Base-by-base conservation (phyloP, 495 filamentous ascomycete species). In the Antarctomyces pellizariae region DNA sequence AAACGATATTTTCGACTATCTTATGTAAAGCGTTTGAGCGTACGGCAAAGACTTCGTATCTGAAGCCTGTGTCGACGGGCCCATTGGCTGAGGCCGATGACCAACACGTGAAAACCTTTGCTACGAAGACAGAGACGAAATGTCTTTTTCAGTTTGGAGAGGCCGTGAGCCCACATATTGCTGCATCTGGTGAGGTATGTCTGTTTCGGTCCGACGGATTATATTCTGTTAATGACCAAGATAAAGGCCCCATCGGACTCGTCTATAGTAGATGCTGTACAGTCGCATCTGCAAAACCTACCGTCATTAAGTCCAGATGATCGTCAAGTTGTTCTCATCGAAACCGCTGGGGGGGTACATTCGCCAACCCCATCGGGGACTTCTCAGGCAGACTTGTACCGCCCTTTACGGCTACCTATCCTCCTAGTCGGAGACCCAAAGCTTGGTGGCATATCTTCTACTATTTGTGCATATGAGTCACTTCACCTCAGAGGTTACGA, bases 41-140 rank as follows among this genome's bases (percentile, higher is more conserved):
- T 11, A 32, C 29, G 8, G 55, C 62, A 29, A 46, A 54, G 9
- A 55, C 65, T 0, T 56, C 53, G 10, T 82, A 73, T 43, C 38
- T 83, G 7, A 83, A 83, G 36, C 75, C 75, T 1, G 62, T 83
- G 4, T 79, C 73, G 1, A 80, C 74, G 0, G 75, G 75, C 1
- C 54, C 71, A 10, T 34, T 52, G 25, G 51, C 59, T 26, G 71
- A 77, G 18, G 67, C 72, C 3, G 75, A 82, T 45, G 62, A 71
- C 30, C 67, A 67, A 22, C 72, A 80, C 42, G 45, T 80, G 14
- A 33, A 46, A 20, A 56, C 41, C 12, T 67, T 61, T 38, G 54
- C 62, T 1, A 48, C 50, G 0, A 56, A 52, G n/a, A 49, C 59
- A 6, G 44, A 51, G 30, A 64, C 71, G 8, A 52, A 56, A 32